Conservation (phyloP, 2,329 filamentous ascomycete species). For the Amauroascus verrucosus region DNA sequence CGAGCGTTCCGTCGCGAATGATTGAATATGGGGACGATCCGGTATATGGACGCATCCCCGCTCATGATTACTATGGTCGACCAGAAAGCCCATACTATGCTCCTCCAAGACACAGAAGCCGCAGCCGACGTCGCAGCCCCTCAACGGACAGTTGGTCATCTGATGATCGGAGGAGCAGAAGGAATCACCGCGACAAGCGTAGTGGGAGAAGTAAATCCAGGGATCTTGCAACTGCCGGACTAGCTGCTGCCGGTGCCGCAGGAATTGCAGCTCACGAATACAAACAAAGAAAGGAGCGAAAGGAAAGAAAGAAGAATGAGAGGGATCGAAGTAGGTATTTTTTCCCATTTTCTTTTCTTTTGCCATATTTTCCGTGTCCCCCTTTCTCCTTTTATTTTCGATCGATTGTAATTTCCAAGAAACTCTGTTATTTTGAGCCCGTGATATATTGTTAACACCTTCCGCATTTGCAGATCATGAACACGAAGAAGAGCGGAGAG, state of each 20-base stretch:
- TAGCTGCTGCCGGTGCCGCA: conserved; percentile 50
- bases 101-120: conserved; percentile 30
- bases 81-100: conserved; percentile 23
- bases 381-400: conserved; percentile 4
- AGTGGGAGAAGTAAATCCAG: conserved; percentile 33
- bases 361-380: too few species aligned
- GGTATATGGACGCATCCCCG: conserved; percentile 46
- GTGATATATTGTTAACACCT: conserved; percentile 2
- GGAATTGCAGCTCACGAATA: conserved; percentile 47
- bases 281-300: conserved; percentile 47
- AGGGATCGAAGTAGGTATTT: conserved; percentile 39
- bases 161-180: conserved; percentile 28
- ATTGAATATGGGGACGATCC: conserved; percentile 57
- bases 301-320: conserved; percentile 47
- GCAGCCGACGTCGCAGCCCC: conserved; percentile 41
- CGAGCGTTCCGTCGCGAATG: conserved; percentile 39
- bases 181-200: conserved; percentile 24
- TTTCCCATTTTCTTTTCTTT: conserved; percentile 22
- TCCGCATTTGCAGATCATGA: conserved; percentile 23
- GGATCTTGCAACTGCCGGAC: conserved; percentile 44
- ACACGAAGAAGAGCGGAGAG: conserved; percentile 28
- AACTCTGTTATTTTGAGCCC: not conserved
- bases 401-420: not conserved
- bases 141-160: conserved; percentile 24
- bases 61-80: conserved; percentile 39